Conservation (phyloP, 108 stramenopile genomes). For the Craspedostauros australis region DNA sequence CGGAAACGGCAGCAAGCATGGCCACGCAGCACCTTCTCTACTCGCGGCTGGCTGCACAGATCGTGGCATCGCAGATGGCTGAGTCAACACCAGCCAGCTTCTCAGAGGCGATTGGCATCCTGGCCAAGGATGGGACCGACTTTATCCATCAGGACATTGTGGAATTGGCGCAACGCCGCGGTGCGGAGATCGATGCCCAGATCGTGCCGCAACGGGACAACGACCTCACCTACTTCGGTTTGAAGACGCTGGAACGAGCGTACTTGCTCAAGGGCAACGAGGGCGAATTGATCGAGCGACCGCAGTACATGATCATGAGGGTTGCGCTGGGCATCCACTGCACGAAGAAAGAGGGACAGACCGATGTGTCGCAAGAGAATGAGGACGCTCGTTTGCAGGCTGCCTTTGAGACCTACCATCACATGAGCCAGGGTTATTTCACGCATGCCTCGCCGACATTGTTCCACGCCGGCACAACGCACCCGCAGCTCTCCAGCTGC, state of each 20-base stretch:
- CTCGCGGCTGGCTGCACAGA: slow-evolving; percentile 87
- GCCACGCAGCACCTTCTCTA: slow-evolving; percentile 93
- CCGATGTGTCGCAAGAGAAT: slow-evolving; percentile 15
- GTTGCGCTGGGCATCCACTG: slow-evolving; percentile 97
- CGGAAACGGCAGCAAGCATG: slow-evolving; percentile 90
- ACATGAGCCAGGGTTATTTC: slow-evolving; percentile 91
- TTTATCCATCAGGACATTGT: slow-evolving; percentile 76
- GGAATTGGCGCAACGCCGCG: slow-evolving; percentile 54
- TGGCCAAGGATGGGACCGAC: slow-evolving; percentile 46
- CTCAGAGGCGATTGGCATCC: slow-evolving; percentile 59
- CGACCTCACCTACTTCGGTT: slow-evolving; percentile 92
- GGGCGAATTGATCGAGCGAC: slow-evolving; percentile 72
- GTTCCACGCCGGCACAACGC: slow-evolving; percentile 94
- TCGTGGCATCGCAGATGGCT: slow-evolving; percentile 80
- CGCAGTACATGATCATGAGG: slow-evolving; percentile 97
- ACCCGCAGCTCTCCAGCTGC: slow-evolving; percentile 92
- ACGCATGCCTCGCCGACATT: slow-evolving; percentile 97
- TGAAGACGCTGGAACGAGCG: slow-evolving; percentile 91
- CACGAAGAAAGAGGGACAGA: slow-evolving; percentile 3
- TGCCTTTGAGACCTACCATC: slow-evolving; percentile 92
- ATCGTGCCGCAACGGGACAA: slow-evolving; percentile 81
- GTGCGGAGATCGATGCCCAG: slow-evolving; percentile 50
- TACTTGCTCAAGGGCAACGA: slow-evolving; percentile 67
- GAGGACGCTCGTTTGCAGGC: slow-evolving; percentile 65
- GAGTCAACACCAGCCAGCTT: slow-evolving; percentile 81